Evolutionary conservation across 208 protist species (phyloP).

Genomic region (Crithidia expoeki): DNA sequence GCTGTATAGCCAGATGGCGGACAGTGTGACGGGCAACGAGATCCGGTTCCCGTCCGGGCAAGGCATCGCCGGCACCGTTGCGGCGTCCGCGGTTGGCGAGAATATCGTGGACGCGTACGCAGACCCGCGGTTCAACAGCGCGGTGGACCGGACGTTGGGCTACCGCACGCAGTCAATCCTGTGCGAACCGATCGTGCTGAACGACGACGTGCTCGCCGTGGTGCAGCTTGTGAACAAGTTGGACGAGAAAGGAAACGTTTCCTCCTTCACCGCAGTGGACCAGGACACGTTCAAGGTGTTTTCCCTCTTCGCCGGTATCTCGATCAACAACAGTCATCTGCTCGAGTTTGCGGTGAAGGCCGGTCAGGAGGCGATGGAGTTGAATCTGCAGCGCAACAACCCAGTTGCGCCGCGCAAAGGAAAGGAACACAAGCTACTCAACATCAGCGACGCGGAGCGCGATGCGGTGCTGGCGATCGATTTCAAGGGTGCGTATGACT

Average conservation of each 20-base stretch:
- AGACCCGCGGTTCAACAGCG: constrained; percentile 75
- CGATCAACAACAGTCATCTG: constrained; percentile 86
- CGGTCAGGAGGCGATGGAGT: constrained; percentile 70
- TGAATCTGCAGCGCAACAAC: constrained; percentile 54
- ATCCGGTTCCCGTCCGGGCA: constrained; percentile 77
- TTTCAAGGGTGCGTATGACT: constrained; percentile 47
- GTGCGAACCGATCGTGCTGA: constrained; percentile 82
- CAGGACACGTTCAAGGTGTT: constrained; percentile 78
- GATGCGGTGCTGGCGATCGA: constrained; percentile 38
- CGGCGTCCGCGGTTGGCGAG: constrained; percentile 59
- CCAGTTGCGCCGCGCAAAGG: background rate
- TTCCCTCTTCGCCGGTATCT: constrained; percentile 83
- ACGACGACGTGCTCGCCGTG: constrained; percentile 85
- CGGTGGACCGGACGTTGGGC: constrained; percentile 78
- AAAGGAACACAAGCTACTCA: constrained; percentile 25
- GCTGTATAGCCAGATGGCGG: constrained; percentile 75
- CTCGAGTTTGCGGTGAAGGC: constrained; percentile 85
- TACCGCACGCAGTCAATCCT: constrained; percentile 82
- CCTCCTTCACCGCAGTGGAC: constrained; percentile 54
- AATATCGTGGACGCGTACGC: constrained; percentile 83
- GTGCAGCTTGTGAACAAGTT: constrained; percentile 90
- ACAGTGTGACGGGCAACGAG: constrained; percentile 64
- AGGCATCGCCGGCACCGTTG: constrained; percentile 79
- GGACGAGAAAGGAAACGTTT: constrained; percentile 48
- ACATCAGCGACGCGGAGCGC: constrained; percentile 55